phyloP scores from a whole-genome alignment of 805 yeast genomes.

The Barnettozyma botsteinii region DNA sequence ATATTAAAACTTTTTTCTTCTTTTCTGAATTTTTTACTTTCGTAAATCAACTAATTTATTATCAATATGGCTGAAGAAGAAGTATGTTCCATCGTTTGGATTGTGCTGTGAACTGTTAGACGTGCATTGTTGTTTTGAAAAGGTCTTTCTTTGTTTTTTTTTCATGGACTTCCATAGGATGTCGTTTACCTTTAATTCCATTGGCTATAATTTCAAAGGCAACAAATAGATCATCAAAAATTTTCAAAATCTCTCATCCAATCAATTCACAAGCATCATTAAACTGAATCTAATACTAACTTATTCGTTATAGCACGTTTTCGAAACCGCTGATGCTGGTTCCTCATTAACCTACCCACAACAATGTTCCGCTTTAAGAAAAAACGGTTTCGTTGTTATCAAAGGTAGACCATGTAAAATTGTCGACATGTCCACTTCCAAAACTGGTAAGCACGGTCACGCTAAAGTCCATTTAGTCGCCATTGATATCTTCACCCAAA shows the following conservation, averaged over 20 bases:
- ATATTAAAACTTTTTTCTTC: constrained; percentile 3
- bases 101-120: too few species aligned
- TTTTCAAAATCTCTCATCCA: neutral
- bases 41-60: constrained; percentile 3
- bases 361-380: constrained; percentile 99
- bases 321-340: constrained; percentile 98
- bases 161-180: too few species aligned
- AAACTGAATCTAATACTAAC: constrained; percentile 1
- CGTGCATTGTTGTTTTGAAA: too few species aligned
- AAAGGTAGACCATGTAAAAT: constrained; percentile 99
- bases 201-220: neutral
- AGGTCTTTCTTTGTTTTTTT: neutral
- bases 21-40: constrained; percentile 5
- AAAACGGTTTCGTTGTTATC: constrained; percentile 98
- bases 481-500: constrained; percentile 96
- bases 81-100: too few species aligned
- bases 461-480: constrained; percentile 99
- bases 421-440: constrained; percentile 99
- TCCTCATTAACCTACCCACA: constrained; percentile 97
- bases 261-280: neutral
- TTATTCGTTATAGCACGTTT: constrained; percentile 59
- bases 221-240: neutral
- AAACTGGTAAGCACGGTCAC: constrained; percentile 99
- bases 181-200: neutral
- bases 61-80: constrained; percentile 29